Evolutionary conservation across 2,329 filamentous ascomycete genomes (phyloP), one percentile per base, ranked within the genome.

Genomic region (Chaetomium sp.): DNA sequence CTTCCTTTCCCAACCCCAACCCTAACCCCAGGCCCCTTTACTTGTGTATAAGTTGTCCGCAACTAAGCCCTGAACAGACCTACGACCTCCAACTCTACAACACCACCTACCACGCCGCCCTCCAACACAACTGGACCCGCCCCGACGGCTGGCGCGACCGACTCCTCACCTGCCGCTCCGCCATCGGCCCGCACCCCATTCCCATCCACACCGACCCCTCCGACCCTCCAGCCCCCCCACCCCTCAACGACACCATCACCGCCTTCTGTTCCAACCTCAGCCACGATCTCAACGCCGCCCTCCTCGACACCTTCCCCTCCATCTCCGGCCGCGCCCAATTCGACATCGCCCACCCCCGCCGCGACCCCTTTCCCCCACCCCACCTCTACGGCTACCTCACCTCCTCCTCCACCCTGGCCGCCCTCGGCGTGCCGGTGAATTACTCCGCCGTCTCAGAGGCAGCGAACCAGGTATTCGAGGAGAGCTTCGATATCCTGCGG

Each of bases 371-470:
- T 44, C 51, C 51, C 0, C 27, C 51, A 10, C 43, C 51, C 4
- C 43, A 47, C 51, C 36, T 7, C 4, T 14, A 37, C 36, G 51
- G 51, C 36, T 53, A 19, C 33, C 44, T 53, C 2, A 9, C 44
- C 10, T 37, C 33, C 8, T 11, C 8, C 36, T 5, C 6, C 7
- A n/a, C 48, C 12, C 51, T 41, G 8, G 19, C 51, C 27, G 51
- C 51, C 12, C 43, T 53, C 11, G 51, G 51, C 7, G 51, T 53
- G 2, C 51, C 51, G 19, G 51, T 53, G 12, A 53, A 53, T 38
- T 47, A 53, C 51, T 41, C 43, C 5, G 7, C 36, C 11, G 4
- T n/a, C 27, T 53, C 51, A 3, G 6, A 3, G 0, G 27, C 43
- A 6, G 51, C 41, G 12, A 47, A 35, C 43, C 4, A 4, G 1